phyloP scores from a whole-genome alignment of 352 stramenopile genomes.

The Pythium graminicola region DNA sequence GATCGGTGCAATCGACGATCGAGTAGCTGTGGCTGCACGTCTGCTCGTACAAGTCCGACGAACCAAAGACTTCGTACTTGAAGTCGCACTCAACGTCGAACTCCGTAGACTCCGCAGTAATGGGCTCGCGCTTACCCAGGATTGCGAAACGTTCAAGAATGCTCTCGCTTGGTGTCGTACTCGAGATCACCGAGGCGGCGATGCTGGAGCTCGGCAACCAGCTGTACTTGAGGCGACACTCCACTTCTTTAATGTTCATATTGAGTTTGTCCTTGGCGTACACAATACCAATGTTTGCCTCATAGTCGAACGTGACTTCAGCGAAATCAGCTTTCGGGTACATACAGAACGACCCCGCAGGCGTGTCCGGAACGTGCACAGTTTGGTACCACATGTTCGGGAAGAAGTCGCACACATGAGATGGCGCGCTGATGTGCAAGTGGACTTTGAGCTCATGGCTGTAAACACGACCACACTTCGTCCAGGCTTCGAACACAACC shows the following conservation, averaged over 20 bases:
- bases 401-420: not conserved
- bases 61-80: not conserved
- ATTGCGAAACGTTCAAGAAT: not conserved
- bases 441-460: not conserved
- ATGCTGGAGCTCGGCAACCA: not conserved
- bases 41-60: not conserved
- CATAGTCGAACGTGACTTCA: not conserved
- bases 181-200: not conserved
- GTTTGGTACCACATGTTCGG: not conserved
- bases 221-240: not conserved
- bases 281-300: not conserved
- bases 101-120: not conserved
- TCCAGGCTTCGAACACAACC: not conserved
- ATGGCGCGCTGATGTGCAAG: not conserved
- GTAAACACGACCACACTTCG: not conserved
- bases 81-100: not conserved
- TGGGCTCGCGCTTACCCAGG: not conserved
- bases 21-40: not conserved
- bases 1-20: not conserved
- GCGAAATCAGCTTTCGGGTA: not conserved
- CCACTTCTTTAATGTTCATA: not conserved
- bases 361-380: not conserved
- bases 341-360: not conserved
- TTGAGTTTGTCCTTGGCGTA: not conserved
- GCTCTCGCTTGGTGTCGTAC: not conserved